Conservation (phyloP, 2,329 filamentous ascomycete species). For the Drechmeria coniospora region DNA sequence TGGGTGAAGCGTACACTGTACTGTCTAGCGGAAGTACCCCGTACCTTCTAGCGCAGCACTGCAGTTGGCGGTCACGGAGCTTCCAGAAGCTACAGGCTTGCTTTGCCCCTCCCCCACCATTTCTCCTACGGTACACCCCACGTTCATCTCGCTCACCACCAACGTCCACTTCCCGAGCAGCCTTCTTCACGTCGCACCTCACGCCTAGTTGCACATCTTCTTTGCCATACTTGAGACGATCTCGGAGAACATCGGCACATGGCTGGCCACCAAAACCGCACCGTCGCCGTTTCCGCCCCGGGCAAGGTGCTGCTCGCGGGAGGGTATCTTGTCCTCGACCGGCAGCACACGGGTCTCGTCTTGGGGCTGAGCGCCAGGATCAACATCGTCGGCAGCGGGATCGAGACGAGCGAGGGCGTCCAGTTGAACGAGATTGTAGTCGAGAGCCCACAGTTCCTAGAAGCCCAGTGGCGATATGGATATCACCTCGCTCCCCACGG, state of each 20-base stretch:
- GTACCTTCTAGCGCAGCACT: too few species aligned
- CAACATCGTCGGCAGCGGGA: slow-evolving; percentile 44
- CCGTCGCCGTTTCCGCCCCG: slow-evolving; percentile 65
- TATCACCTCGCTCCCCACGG: slow-evolving; percentile 54
- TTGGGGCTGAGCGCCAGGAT: slow-evolving; percentile 54
- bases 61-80: too few species aligned
- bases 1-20: too few species aligned
- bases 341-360: slow-evolving; percentile 63
- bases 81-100: too few species aligned
- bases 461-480: slow-evolving; percentile 78
- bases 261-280: slow-evolving; percentile 13
- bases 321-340: slow-evolving; percentile 88
- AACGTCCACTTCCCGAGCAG: too few species aligned
- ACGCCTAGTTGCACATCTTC: too few species aligned
- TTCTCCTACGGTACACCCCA: too few species aligned
- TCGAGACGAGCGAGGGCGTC: slow-evolving; percentile 46
- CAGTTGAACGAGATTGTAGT: slow-evolving; percentile 63
- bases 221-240: neutral
- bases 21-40: too few species aligned
- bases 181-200: too few species aligned
- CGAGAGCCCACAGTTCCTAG: slow-evolving; percentile 77
- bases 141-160: too few species aligned
- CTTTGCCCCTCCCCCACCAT: too few species aligned
- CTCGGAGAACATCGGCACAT: too few species aligned
- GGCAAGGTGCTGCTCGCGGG: slow-evolving; percentile 93